Evolutionary conservation across 2,329 filamentous ascomycete genomes (phyloP).

Genomic region (Claviceps citrina): DNA sequence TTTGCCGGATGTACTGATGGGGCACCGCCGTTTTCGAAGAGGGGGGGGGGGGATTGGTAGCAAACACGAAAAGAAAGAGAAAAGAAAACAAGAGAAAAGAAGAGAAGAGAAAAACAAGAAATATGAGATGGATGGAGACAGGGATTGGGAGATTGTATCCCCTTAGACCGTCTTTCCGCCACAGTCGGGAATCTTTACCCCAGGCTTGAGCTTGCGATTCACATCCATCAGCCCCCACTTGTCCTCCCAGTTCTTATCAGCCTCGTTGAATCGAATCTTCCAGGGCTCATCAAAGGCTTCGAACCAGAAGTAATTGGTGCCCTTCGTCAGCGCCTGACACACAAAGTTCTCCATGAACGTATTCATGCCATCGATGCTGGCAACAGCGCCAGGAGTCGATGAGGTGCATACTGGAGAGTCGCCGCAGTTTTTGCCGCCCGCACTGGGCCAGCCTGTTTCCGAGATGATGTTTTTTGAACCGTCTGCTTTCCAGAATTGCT

Average conservation of each 20-base stretch:
- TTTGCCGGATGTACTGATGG: background rate
- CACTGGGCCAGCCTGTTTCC: slow-evolving; percentile 82
- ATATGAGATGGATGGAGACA: too few species aligned
- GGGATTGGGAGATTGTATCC: too few species aligned
- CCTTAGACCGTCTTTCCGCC: slow-evolving; percentile 48
- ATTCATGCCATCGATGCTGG: slow-evolving; percentile 68
- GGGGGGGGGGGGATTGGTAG: too few species aligned
- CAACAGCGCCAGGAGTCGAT: slow-evolving; percentile 48
- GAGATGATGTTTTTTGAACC: slow-evolving; percentile 60
- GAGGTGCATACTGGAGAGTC: slow-evolving; percentile 31
- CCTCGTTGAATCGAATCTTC: slow-evolving; percentile 62
- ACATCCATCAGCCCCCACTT: slow-evolving; percentile 89
- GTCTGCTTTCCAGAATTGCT: slow-evolving; percentile 46
- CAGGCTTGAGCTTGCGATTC: slow-evolving; percentile 66
- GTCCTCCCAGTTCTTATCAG: slow-evolving; percentile 70
- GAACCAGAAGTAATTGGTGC: slow-evolving; percentile 94
- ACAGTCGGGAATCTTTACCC: slow-evolving; percentile 77
- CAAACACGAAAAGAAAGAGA: too few species aligned
- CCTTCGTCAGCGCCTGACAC: slow-evolving; percentile 62
- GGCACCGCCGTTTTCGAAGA: background rate
- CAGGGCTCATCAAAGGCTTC: slow-evolving; percentile 94
- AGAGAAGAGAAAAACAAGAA: too few species aligned
- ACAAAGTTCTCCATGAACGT: slow-evolving; percentile 76
- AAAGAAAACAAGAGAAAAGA: too few species aligned
- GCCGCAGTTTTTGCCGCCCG: slow-evolving; percentile 68